A percentile compares a stretch with the other conserved stretches of the same genome.
These are phyloP conservation scores for Pterocarpus macrocarpus DNA, from an alignment of 306 rosid genomes.

Conservation along the genomic window DNA sequence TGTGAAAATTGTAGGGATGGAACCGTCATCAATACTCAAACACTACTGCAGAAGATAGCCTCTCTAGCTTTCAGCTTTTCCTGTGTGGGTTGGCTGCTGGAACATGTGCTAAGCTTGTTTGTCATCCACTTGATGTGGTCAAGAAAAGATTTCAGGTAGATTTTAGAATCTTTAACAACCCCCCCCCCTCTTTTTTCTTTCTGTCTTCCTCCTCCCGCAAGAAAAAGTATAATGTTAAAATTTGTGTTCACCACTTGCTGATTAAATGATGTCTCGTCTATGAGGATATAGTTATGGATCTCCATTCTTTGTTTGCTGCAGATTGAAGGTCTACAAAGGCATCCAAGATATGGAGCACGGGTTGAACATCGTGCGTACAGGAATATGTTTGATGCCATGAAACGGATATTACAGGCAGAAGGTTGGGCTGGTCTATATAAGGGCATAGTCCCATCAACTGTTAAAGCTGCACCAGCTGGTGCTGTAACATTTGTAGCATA, in stretches of 20 bases:
- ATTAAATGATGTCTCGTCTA: constrained; percentile 24
- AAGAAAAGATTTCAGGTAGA: constrained; percentile 97
- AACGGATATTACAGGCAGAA: constrained; percentile 64
- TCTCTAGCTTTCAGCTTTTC: constrained; percentile 87
- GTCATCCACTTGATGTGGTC: constrained; percentile 99
- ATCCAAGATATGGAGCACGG: constrained; percentile 90
- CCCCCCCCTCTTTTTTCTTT: too few species aligned
- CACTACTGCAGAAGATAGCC: constrained; percentile 52
- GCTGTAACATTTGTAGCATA: constrained; percentile 94
- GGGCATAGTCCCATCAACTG: constrained; percentile 86
- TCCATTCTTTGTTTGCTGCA: constrained; percentile 46
- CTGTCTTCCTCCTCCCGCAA: background rate
- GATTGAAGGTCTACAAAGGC: constrained; percentile 92
- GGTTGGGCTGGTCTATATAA: constrained; percentile 94
- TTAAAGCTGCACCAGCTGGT: constrained; percentile 92
- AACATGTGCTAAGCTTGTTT: constrained; percentile 93
- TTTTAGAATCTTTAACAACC: background rate
- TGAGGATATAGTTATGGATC: constrained; percentile 27
- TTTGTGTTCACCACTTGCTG: background rate
- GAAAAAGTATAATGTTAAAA: too few species aligned
- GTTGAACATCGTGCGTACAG: constrained; percentile 81
- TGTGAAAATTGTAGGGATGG: constrained; percentile 68
- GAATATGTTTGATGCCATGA: constrained; percentile 81
- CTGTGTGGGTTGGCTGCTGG: constrained; percentile 93
- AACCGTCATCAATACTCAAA: constrained; percentile 57